phyloP scores from a whole-genome alignment of 2,329 filamentous ascomycete species.

The Xenoacremonium recifei region DNA sequence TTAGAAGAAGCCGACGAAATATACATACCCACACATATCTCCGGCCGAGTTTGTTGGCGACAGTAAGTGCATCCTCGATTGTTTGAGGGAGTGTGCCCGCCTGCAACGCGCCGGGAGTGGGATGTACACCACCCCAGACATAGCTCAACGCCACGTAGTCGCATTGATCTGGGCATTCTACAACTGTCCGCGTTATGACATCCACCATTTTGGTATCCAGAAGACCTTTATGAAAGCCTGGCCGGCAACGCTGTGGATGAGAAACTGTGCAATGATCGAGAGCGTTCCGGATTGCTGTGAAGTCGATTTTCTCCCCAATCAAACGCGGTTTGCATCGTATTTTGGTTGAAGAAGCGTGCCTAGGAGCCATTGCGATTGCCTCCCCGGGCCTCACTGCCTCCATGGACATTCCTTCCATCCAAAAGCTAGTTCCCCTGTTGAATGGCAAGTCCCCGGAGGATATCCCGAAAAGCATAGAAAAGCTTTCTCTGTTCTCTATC shows the following conservation, averaged over 20 bases:
- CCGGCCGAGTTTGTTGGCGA: conserved; percentile 2
- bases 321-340: conserved; percentile 1
- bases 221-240: neutral
- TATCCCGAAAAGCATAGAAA: neutral
- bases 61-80: conserved; percentile 4
- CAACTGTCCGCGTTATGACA: neutral
- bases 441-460: neutral
- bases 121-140: conserved; percentile 8
- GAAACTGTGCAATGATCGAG: neutral
- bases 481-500: neutral
- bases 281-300: neutral
- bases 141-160: conserved; percentile 11
- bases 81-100: conserved; percentile 3
- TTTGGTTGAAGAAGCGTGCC: neutral
- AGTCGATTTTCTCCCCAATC: neutral
- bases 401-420: neutral
- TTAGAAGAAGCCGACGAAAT: neutral
- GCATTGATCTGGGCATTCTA: neutral
- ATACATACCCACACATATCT: conserved; percentile 5
- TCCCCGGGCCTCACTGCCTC: neutral
- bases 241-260: neutral
- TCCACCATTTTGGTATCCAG: neutral
- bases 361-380: neutral
- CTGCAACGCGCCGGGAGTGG: neutral
- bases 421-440: neutral